Conservation (phyloP, 441 rosid genomes). For the Gossypium trilobum region DNA sequence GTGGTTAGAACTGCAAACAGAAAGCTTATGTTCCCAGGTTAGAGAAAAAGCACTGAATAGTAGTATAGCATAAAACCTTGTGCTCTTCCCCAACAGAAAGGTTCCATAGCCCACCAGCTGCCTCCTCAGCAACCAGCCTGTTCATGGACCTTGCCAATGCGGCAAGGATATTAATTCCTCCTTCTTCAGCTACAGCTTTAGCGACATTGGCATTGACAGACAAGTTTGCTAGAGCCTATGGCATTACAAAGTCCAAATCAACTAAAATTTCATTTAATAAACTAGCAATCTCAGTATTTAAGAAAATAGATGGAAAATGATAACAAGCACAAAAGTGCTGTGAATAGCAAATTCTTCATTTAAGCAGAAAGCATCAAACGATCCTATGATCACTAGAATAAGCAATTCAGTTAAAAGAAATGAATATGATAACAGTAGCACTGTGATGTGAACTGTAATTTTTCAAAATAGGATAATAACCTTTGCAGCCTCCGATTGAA, state of each 20-base stretch:
- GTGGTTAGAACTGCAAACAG: slow-evolving; percentile 14
- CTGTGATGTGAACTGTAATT: not conserved
- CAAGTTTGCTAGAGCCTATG: slow-evolving; percentile 86
- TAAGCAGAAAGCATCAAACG: slow-evolving; percentile 5
- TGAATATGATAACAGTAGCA: not conserved
- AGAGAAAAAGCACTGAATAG: slow-evolving; percentile 1
- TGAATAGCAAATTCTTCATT: not conserved
- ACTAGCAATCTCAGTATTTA: slow-evolving; percentile 1
- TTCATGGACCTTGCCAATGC: slow-evolving; percentile 81
- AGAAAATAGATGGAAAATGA: slow-evolving; percentile 2
- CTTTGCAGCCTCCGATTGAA: slow-evolving; percentile 97
- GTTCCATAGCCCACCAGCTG: slow-evolving; percentile 99
- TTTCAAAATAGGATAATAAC: not conserved
- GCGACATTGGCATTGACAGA: slow-evolving; percentile 90
- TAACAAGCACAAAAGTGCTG: not conserved
- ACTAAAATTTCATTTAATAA: slow-evolving; percentile 8
- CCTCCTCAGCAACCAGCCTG: slow-evolving; percentile 96
- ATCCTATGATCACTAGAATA: not conserved
- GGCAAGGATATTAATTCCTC: slow-evolving; percentile 74
- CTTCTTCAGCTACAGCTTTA: slow-evolving; percentile 89
- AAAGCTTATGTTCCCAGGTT: not conserved
- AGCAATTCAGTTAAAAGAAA: not conserved
- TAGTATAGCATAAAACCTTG: slow-evolving; percentile 41
- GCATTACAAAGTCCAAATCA: slow-evolving; percentile 7
- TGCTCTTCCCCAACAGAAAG: slow-evolving; percentile 99